These are phyloP conservation scores for Areca catechu DNA, from an alignment of 176 grass and related monocot species.

Conservation along the genomic window DNA sequence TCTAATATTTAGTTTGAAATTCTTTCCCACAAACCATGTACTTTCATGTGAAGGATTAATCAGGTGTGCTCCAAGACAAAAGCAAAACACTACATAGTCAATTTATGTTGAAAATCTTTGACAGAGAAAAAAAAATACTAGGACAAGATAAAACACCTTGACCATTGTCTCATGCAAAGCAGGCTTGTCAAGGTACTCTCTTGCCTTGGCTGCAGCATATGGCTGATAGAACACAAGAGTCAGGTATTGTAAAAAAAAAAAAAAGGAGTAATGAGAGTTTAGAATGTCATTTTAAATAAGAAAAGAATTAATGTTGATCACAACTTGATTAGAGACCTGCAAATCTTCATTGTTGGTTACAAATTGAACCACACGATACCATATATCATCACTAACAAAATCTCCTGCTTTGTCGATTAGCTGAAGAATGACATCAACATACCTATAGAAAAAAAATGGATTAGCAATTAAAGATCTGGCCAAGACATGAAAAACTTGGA, in stretches of 20 bases:
- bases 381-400: slow-evolving; percentile 99
- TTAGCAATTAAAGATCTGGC: slow-evolving; percentile 24
- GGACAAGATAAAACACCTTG: slow-evolving; percentile 55
- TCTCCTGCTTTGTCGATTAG: slow-evolving; percentile 96
- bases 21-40: no score
- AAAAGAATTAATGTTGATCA: no score
- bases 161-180: slow-evolving; percentile 99
- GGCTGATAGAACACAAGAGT: slow-evolving; percentile 34
- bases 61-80: no score
- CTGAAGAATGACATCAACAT: slow-evolving; percentile 99
- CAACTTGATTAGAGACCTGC: slow-evolving; percentile 36
- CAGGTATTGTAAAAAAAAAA: no score
- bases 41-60: no score
- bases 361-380: slow-evolving; percentile 99
- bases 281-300: no score
- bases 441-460: slow-evolving; percentile 45
- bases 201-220: slow-evolving; percentile 93
- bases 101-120: neutral
- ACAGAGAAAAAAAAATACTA: slow-evolving; percentile 17
- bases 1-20: no score
- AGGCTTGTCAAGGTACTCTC: slow-evolving; percentile 93
- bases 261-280: no score
- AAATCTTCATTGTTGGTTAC: slow-evolving; percentile 99
- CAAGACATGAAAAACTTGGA: slow-evolving; percentile 30
- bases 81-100: neutral